Percentiles rank a stretch among this genome's conserved stretches.
phyloP scores from a whole-genome alignment of 2,329 filamentous ascomycete species.

The Xylaria sp. region DNA sequence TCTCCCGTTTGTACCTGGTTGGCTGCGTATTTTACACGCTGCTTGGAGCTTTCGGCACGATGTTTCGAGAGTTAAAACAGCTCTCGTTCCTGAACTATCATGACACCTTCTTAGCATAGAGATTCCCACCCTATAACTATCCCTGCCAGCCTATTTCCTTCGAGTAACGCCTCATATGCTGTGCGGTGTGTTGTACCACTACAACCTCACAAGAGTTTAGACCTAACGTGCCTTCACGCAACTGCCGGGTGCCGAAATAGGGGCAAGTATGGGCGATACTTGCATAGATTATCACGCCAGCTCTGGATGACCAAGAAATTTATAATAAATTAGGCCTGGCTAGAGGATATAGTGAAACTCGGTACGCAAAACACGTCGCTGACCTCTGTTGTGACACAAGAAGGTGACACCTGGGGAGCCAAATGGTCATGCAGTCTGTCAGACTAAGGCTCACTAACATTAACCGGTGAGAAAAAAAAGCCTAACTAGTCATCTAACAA shows the following conservation, averaged over 20 bases:
- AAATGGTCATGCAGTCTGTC: slow-evolving; percentile 20
- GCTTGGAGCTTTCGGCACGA: slow-evolving; percentile 3
- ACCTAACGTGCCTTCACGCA: slow-evolving; percentile 6
- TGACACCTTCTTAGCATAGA: slow-evolving; percentile 8
- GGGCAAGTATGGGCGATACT: slow-evolving; percentile 9
- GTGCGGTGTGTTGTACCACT: slow-evolving; percentile 22
- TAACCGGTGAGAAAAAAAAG: slow-evolving; percentile 21
- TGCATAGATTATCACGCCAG: slow-evolving; percentile 19
- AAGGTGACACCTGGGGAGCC: slow-evolving; percentile 15
- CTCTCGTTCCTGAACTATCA: slow-evolving; percentile 6
- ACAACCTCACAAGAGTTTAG: slow-evolving; percentile 17
- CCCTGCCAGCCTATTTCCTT: slow-evolving; percentile 9
- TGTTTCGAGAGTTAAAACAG: background rate
- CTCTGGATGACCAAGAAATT: slow-evolving; percentile 1
- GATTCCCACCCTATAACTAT: background rate
- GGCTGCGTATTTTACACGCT: background rate
- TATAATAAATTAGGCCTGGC: slow-evolving; percentile 6
- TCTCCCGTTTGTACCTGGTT: background rate
- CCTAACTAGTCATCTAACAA: slow-evolving; percentile 36
- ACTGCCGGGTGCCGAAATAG: slow-evolving; percentile 7
- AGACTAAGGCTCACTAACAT: slow-evolving; percentile 21
- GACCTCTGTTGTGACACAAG: slow-evolving; percentile 34
- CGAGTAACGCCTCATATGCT: slow-evolving; percentile 21
- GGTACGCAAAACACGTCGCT: slow-evolving; percentile 13
- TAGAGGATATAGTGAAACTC: slow-evolving; percentile 14